Evolutionary conservation across 441 rosid genomes (phyloP).

Genomic region (Euphorbia corollata): DNA sequence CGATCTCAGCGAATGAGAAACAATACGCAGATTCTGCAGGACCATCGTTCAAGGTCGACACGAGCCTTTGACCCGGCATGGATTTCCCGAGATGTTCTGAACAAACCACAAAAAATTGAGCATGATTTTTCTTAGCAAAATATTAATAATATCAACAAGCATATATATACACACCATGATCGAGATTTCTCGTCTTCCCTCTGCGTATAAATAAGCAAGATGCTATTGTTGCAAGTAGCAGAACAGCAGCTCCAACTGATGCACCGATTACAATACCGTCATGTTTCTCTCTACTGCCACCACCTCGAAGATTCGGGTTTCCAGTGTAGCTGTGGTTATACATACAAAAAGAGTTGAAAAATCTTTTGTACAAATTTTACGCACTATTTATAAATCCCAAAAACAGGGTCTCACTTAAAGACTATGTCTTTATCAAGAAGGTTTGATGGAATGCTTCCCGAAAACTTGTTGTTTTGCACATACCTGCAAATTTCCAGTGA

Average conservation of each 20-base stretch:
- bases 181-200: conserved; percentile 40
- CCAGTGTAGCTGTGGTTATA: conserved; percentile 52
- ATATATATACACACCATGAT: conserved; percentile 40
- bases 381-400: too few relatives aligned
- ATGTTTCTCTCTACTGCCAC: conserved; percentile 36
- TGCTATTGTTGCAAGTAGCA: conserved; percentile 50
- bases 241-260: conserved; percentile 64
- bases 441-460: conserved; percentile 67
- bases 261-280: conserved; percentile 45
- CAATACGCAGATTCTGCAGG: conserved; percentile 77
- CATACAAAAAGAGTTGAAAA: background rate
- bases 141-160: conserved; percentile 9
- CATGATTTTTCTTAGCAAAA: conserved; percentile 7
- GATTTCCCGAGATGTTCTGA: conserved; percentile 35
- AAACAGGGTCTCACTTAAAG: conserved; percentile 89
- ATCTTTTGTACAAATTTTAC: too few relatives aligned
- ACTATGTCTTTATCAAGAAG: conserved; percentile 37
- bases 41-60: conserved; percentile 48
- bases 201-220: conserved; percentile 50
- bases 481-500: conserved; percentile 46
- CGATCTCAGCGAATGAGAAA: conserved; percentile 63
- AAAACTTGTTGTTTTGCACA: conserved; percentile 70
- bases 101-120: conserved; percentile 21
- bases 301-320: conserved; percentile 46
- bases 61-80: conserved; percentile 41